phyloP scores from a whole-genome alignment of 2,329 filamentous ascomycete species.

The Calycina marina region DNA sequence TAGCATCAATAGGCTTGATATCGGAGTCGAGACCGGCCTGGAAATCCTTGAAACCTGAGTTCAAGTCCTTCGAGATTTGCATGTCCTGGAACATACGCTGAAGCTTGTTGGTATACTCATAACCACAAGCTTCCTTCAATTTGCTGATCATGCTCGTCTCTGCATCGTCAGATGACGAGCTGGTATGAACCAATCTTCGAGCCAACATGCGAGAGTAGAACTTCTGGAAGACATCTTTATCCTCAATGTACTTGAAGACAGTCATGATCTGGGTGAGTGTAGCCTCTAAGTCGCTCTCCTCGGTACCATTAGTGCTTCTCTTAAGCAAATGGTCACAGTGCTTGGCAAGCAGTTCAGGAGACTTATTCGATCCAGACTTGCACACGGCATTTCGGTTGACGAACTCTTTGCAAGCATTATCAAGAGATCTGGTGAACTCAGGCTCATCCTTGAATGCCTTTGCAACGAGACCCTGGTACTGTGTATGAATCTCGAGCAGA shows the following conservation, averaged over 20 bases:
- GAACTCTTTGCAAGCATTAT: slow-evolving; percentile 95
- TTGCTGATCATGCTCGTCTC: slow-evolving; percentile 99
- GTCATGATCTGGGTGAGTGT: slow-evolving; percentile 92
- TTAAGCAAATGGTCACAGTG: slow-evolving; percentile 88
- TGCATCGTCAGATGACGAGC: slow-evolving; percentile 89
- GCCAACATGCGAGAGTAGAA: slow-evolving; percentile 97
- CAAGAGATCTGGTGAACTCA: slow-evolving; percentile 88
- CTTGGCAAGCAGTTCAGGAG: slow-evolving; percentile 86
- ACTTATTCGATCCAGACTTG: slow-evolving; percentile 84
- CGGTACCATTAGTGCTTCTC: slow-evolving; percentile 83
- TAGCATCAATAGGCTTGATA: slow-evolving; percentile 61
- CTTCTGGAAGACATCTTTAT: slow-evolving; percentile 99
- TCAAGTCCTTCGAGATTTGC: slow-evolving; percentile 96
- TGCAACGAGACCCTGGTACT: slow-evolving; percentile 85
- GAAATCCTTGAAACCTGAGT: slow-evolving; percentile 72
- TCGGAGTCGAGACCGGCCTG: slow-evolving; percentile 50
- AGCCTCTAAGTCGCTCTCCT: slow-evolving; percentile 86
- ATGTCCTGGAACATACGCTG: slow-evolving; percentile 99
- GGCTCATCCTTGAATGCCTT: slow-evolving; percentile 88
- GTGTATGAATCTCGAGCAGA: slow-evolving; percentile 81
- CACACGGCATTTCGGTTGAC: slow-evolving; percentile 97
- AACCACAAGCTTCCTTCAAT: slow-evolving; percentile 94
- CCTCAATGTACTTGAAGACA: slow-evolving; percentile 99
- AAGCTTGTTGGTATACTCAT: slow-evolving; percentile 98
- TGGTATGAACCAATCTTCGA: slow-evolving; percentile 85